Evolutionary conservation across 495 filamentous ascomycete species (phyloP).

Genomic region (Friedmanniomyces endolithicus): DNA sequence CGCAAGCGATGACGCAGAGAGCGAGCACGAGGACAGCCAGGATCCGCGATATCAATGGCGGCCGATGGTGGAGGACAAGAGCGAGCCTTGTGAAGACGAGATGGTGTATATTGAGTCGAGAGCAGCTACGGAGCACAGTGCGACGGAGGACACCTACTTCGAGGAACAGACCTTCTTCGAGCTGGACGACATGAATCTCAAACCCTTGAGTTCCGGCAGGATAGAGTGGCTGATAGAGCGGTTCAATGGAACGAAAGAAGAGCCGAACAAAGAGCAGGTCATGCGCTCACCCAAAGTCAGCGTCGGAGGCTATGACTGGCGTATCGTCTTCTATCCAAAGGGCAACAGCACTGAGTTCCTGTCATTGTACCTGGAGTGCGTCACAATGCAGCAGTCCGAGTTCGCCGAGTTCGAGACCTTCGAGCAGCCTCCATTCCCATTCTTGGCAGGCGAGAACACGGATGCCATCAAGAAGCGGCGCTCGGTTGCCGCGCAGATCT

Average conservation of each 20-base stretch:
- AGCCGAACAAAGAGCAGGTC: slow-evolving; percentile 45
- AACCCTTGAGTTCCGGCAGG: slow-evolving; percentile 39
- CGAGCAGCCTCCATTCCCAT: slow-evolving; percentile 25
- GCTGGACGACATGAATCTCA: slow-evolving; percentile 49
- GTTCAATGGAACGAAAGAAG: slow-evolving; percentile 49
- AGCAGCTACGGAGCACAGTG: slow-evolving; percentile 38
- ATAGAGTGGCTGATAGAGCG: slow-evolving; percentile 49
- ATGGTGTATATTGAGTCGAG: slow-evolving; percentile 44
- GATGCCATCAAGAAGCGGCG: slow-evolving; percentile 9
- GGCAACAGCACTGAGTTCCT: slow-evolving; percentile 51
- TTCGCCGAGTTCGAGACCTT: slow-evolving; percentile 31
- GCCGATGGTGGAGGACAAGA: slow-evolving; percentile 39
- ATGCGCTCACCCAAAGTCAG: slow-evolving; percentile 48
- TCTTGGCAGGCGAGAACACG: slow-evolving; percentile 11
- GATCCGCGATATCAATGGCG: slow-evolving; percentile 22
- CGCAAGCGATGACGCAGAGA: slow-evolving; percentile 15
- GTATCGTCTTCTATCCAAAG: slow-evolving; percentile 55
- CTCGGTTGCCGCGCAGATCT: slow-evolving; percentile 46
- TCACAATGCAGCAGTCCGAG: slow-evolving; percentile 36
- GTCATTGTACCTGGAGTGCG: slow-evolving; percentile 54
- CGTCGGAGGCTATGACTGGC: slow-evolving; percentile 55
- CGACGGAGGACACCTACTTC: slow-evolving; percentile 48
- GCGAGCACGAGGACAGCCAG: slow-evolving; percentile 11
- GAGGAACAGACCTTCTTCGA: slow-evolving; percentile 44
- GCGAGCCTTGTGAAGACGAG: slow-evolving; percentile 46